phyloP scores from a whole-genome alignment of 805 yeast species.

The Candida xyloterini region DNA sequence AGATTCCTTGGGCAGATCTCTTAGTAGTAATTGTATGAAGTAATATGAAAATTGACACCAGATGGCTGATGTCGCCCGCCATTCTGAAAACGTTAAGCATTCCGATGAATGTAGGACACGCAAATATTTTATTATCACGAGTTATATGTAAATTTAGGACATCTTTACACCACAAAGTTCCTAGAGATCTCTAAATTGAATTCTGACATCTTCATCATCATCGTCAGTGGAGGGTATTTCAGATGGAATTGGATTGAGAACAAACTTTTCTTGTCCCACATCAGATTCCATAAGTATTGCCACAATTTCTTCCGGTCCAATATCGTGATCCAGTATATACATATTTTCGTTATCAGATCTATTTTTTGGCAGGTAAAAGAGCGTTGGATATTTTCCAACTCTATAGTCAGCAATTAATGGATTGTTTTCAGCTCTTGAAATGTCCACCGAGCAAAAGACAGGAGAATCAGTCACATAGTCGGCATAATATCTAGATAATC shows the following conservation, averaged over 20 bases:
- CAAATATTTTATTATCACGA: constrained; percentile 1
- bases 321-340: constrained; percentile 19
- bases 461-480: constrained; percentile 20
- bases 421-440: constrained; percentile 26
- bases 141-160: neutral
- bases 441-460: constrained; percentile 35
- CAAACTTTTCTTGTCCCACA: constrained; percentile 27
- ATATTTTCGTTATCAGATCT: constrained; percentile 15
- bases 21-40: constrained; percentile 64
- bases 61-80: constrained; percentile 72
- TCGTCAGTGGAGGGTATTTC: constrained; percentile 22
- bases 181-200: constrained; percentile 19
- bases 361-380: constrained; percentile 25
- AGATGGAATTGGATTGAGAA: constrained; percentile 23
- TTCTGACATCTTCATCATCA: constrained; percentile 20
- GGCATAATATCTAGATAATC: constrained; percentile 28
- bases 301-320: constrained; percentile 28
- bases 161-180: constrained; percentile 5
- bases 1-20: constrained; percentile 75
- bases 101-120: constrained; percentile 4
- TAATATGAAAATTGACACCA: constrained; percentile 73
- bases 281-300: constrained; percentile 31
- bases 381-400: constrained; percentile 32
- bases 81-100: constrained; percentile 44
- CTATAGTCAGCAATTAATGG: constrained; percentile 27